Evolutionary conservation across 169 alveolate genomes (phyloP), one percentile per base, ranked within the genome.

Genomic region (Theileria luwenshuni): DNA sequence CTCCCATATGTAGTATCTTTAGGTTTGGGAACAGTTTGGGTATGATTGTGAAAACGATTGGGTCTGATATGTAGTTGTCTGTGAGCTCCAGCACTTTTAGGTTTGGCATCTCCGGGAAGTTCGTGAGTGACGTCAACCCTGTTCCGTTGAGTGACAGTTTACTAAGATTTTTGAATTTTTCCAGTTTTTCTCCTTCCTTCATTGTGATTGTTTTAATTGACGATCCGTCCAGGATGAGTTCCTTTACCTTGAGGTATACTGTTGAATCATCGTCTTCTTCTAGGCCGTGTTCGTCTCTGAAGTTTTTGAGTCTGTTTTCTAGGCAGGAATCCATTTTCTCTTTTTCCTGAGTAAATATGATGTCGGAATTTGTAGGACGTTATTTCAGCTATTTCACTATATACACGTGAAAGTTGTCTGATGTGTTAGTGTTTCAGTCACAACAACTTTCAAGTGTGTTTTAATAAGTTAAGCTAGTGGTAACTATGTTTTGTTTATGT

Each of bases 141-240:
- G 97, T 94, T 41, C 93, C 96, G 73, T 94, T 94, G 71, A 92
- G 83, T 54, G 96, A 86, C 61, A 94, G 79, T 62, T 92, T 91
- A 23, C 84, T 86, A 56, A 94, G 69, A 42, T 87, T 83, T 45
- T 73, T 71, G 74, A 93, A 90, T 52, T 89, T 85, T 41, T 91
- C 69, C 48, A 94, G 92, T 56, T 86, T 79, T 47, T 83, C 92
- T 1, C 90, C 90, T 19, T 93, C 97, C 42, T 75, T 85, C 35
- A 68, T 76, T 27, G 83, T 72, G 47, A 94, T 65, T 10, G 91
- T 80, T 38, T 86, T 80, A 56, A 94, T 76, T 27, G 77, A 71
- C 41, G 92, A 71, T 23, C 97, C 97, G 79, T 94, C 97, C 47
- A 94, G 85, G 38, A 94, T 91, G 23, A 94, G 76, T 59, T 92